Percentiles rank a stretch among this genome's conserved stretches.
Evolutionary conservation across 1,284 basidiomycete genomes (phyloP).

Genomic region (Ganoderma multipileum): DNA sequence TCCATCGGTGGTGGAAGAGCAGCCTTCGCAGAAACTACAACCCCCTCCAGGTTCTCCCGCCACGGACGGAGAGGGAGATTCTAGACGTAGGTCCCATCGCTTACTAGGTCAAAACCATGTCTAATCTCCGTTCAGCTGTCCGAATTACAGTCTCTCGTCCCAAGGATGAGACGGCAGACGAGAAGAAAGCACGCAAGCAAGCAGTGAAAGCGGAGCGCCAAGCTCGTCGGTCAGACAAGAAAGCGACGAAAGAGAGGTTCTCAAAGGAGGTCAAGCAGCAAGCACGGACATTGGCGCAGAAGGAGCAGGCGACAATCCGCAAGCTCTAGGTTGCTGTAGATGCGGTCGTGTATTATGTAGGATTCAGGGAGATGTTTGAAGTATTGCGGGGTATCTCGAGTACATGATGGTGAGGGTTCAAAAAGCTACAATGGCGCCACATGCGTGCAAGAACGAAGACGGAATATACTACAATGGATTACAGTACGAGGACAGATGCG

Average conservation of each 20-base stretch:
- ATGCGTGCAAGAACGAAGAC: slow-evolving; percentile 48
- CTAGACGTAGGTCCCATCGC: slow-evolving; percentile 34
- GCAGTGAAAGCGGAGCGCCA: slow-evolving; percentile 86
- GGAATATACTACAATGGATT: slow-evolving; percentile 6
- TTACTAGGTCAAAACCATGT: slow-evolving; percentile 5
- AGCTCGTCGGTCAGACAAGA: slow-evolving; percentile 82
- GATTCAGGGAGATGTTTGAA: slow-evolving; percentile 11
- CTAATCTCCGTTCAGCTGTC: slow-evolving; percentile 34
- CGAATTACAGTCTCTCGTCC: slow-evolving; percentile 68
- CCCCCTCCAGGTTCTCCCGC: slow-evolving; percentile 26
- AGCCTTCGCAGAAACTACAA: slow-evolving; percentile 25
- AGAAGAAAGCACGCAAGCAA: slow-evolving; percentile 89
- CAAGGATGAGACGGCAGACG: slow-evolving; percentile 84
- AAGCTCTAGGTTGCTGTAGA: slow-evolving; percentile 36
- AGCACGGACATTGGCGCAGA: slow-evolving; percentile 58
- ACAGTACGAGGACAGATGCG: slow-evolving; percentile 15
- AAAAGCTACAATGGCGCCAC: slow-evolving; percentile 56
- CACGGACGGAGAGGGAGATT: slow-evolving; percentile 46
- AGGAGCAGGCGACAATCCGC: slow-evolving; percentile 45
- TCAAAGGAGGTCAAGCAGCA: slow-evolving; percentile 78
- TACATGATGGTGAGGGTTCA: slow-evolving; percentile 20
- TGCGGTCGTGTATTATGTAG: slow-evolving; percentile 16
- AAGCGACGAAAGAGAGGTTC: slow-evolving; percentile 79
- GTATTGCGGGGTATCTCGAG: slow-evolving; percentile 23
- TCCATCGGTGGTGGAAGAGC: slow-evolving; percentile 56